Conservation (phyloP, 1,139 yeast species). For the Arxiozyma heterogenica region DNA sequence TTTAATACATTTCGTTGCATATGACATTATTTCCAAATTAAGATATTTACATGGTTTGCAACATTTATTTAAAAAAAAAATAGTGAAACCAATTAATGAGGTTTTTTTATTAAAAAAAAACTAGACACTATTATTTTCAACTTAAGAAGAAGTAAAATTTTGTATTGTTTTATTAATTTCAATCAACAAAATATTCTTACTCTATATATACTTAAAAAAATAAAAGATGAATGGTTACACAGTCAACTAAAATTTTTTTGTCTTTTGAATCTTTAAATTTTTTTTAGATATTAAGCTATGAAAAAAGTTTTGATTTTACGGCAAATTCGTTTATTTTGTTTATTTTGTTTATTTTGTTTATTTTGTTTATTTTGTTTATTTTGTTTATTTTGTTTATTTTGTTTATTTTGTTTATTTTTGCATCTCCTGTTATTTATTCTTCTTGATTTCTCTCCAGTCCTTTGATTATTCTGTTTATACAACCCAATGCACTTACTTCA, state of each 20-base stretch:
- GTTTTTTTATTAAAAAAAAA: neutral
- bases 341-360: neutral
- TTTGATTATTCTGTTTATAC: neutral
- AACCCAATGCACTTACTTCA: neutral
- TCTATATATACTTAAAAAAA: too few species aligned
- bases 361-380: neutral
- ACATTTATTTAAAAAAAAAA: neutral
- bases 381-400: neutral
- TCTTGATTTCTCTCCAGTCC: neutral
- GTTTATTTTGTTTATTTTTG: neutral
- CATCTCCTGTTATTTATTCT: too few species aligned
- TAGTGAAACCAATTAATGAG: neutral
- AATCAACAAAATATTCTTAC: too few species aligned
- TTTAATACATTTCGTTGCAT: neutral
- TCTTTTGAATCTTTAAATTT: neutral
- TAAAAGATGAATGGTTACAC: neutral
- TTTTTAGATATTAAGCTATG: too few species aligned
- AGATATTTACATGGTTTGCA: conserved; percentile 7
- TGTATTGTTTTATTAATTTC: too few species aligned
- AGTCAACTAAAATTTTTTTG: too few species aligned
- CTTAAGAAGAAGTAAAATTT: neutral
- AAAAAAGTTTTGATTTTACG: neutral
- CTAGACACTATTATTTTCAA: neutral
- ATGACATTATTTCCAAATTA: conserved; percentile 3
- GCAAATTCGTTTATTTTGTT: neutral